phyloP scores from a whole-genome alignment of 257 asterid species.

The Solanum chmielewskii region DNA sequence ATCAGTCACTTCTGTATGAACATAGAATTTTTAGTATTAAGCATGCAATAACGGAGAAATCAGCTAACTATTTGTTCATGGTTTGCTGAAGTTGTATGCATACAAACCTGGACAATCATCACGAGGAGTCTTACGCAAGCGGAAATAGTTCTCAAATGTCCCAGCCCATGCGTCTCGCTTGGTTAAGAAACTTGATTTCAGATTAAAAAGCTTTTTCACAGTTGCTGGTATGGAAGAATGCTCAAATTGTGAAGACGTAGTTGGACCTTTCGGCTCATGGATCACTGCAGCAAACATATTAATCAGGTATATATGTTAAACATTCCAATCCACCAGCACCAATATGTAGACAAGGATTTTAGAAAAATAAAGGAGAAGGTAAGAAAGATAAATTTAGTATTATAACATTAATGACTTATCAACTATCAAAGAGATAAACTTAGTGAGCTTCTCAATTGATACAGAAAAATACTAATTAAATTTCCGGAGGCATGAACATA shows the following conservation, averaged over 20 bases:
- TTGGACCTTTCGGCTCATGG: constrained; percentile 83
- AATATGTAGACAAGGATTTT: background rate
- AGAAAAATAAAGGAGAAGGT: background rate
- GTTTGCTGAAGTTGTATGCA: background rate
- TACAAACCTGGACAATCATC: constrained; percentile 85
- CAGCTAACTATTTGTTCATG: background rate
- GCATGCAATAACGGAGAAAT: background rate
- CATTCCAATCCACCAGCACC: background rate
- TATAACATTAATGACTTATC: background rate
- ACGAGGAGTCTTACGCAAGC: constrained; percentile 69
- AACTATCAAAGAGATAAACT: background rate
- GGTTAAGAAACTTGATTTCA: constrained; percentile 73
- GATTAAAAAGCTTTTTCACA: constrained; percentile 79
- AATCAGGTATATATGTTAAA: background rate
- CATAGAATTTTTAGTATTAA: background rate
- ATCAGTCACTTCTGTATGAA: background rate
- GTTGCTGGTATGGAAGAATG: constrained; percentile 97
- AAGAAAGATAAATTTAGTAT: background rate
- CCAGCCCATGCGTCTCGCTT: constrained; percentile 99
- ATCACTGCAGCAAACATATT: constrained; percentile 48
- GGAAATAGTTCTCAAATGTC: constrained; percentile 66
- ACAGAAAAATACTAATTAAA: background rate
- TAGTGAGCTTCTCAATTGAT: background rate
- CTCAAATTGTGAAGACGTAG: constrained; percentile 74
- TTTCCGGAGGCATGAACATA: background rate